A percentile compares a stretch with the other conserved stretches of the same genome.
Conservation (phyloP, 1,284 basidiomycete species). For the Melampsora americana region DNA sequence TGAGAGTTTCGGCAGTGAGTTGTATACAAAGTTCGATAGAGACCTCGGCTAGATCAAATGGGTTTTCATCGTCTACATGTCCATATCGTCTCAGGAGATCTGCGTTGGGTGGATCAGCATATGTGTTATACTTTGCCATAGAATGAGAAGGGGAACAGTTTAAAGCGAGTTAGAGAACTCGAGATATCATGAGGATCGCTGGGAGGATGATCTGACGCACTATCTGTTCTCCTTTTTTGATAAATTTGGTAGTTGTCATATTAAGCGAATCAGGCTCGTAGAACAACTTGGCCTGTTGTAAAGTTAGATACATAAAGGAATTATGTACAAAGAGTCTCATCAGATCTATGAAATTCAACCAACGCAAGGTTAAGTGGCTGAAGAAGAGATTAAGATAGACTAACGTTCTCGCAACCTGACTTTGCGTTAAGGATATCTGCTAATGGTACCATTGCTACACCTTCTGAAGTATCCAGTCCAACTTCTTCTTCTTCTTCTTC, state of each 20-base stretch:
- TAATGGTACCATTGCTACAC: conserved; percentile 92
- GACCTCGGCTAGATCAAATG: conserved; percentile 80
- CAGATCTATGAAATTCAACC: no score
- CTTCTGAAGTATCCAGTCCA: conserved; percentile 60
- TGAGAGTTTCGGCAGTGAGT: conserved; percentile 54
- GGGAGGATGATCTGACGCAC: conserved; percentile 57
- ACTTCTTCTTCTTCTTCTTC: conserved; percentile 46
- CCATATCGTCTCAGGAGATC: conserved; percentile 90
- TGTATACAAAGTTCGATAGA: conserved; percentile 72
- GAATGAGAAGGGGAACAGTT: conserved; percentile 7
- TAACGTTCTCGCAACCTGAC: conserved; percentile 78
- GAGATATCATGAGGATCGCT: neutral
- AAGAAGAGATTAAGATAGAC: conserved; percentile 48
- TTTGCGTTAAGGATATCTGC: conserved; percentile 88
- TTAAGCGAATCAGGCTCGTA: conserved; percentile 69
- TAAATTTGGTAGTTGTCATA: conserved; percentile 76
- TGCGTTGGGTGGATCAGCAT: conserved; percentile 89
- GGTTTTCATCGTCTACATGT: conserved; percentile 85
- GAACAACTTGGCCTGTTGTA: conserved; percentile 72
- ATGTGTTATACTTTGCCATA: conserved; percentile 82
- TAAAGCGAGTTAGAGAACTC: conserved; percentile 38
- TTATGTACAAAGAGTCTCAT: no score
- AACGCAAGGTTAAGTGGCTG: neutral
- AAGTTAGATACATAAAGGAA: no score
- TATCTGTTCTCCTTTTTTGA: conserved; percentile 80